phyloP scores from a whole-genome alignment of 2,329 filamentous ascomycete genomes.

The Aspergillus puulaauensis region DNA sequence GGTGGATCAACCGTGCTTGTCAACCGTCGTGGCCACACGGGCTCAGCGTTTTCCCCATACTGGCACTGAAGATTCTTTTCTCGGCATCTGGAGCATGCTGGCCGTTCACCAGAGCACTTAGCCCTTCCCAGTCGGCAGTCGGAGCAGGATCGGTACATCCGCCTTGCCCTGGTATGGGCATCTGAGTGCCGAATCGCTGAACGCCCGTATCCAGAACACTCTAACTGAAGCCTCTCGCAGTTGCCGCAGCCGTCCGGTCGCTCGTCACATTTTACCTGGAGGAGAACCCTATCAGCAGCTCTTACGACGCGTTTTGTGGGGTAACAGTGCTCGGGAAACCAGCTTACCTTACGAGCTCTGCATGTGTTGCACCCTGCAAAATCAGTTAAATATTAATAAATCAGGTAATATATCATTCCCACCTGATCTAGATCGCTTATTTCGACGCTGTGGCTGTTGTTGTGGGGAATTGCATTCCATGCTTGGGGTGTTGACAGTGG shows the following conservation, averaged over 20 bases:
- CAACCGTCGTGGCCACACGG: neutral
- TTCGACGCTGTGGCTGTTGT: neutral
- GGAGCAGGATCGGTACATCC: slow-evolving; percentile 5
- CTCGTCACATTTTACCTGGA: slow-evolving; percentile 11
- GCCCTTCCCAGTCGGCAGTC: neutral
- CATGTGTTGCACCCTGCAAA: slow-evolving; percentile 6
- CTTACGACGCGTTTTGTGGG: neutral
- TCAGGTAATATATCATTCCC: neutral
- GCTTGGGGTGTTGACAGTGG: neutral
- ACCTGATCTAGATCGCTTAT: slow-evolving; percentile 4
- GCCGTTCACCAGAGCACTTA: slow-evolving; percentile 8
- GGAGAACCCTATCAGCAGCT: neutral
- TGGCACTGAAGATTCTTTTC: neutral
- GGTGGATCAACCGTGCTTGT: neutral
- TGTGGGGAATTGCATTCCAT: neutral
- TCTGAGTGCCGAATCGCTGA: neutral
- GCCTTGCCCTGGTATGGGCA: neutral
- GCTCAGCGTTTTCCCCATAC: slow-evolving; percentile 1
- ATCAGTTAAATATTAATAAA: neutral
- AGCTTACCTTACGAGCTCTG: slow-evolving; percentile 8
- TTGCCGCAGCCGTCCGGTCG: slow-evolving; percentile 2
- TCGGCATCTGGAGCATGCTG: neutral
- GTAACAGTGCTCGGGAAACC: neutral
- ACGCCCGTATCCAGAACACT: neutral
- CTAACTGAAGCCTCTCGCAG: slow-evolving; percentile 3